phyloP scores from a whole-genome alignment of 169 alveolate species.

The Plasmodium blacklocki region DNA sequence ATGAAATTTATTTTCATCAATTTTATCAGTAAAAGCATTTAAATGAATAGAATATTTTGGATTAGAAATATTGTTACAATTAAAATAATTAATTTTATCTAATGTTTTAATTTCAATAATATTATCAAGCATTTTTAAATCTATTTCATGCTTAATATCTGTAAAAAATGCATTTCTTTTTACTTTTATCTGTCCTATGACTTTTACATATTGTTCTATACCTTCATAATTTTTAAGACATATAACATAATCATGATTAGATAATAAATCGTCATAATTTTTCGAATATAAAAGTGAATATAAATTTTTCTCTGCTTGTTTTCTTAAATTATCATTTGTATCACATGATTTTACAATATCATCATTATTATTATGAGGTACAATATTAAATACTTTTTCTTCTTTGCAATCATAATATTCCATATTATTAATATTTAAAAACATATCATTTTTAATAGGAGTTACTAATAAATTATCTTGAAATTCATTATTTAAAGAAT shows the following conservation, averaged over 20 bases:
- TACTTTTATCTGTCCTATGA: conserved; percentile 60
- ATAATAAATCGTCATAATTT: conserved; percentile 21
- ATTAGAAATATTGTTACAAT: conserved; percentile 19
- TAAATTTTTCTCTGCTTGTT: conserved; percentile 27
- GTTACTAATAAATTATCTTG: conserved; percentile 23
- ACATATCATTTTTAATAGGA: conserved; percentile 16
- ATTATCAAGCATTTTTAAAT: conserved; percentile 48
- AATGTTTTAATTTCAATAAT: conserved; percentile 37
- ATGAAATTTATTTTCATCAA: conserved; percentile 57
- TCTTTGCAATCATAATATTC: conserved; percentile 55
- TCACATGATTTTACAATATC: conserved; percentile 11
- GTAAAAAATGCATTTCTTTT: conserved; percentile 50
- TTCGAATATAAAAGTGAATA: conserved; percentile 68
- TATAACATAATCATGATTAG: conserved; percentile 38
- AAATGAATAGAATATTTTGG: conserved; percentile 54
- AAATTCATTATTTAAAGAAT: background rate
- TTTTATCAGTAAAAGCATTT: conserved; percentile 69
- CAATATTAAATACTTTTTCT: conserved; percentile 4
- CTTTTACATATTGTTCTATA: conserved; percentile 57
- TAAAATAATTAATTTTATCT: conserved; percentile 28
- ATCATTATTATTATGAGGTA: background rate
- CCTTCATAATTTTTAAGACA: conserved; percentile 63
- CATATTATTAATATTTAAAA: background rate
- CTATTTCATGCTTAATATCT: conserved; percentile 54
- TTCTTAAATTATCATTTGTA: conserved; percentile 22